These are phyloP conservation scores for Hanseniaspora mollemarum DNA, from an alignment of 805 yeast species.

Conservation along the genomic window DNA sequence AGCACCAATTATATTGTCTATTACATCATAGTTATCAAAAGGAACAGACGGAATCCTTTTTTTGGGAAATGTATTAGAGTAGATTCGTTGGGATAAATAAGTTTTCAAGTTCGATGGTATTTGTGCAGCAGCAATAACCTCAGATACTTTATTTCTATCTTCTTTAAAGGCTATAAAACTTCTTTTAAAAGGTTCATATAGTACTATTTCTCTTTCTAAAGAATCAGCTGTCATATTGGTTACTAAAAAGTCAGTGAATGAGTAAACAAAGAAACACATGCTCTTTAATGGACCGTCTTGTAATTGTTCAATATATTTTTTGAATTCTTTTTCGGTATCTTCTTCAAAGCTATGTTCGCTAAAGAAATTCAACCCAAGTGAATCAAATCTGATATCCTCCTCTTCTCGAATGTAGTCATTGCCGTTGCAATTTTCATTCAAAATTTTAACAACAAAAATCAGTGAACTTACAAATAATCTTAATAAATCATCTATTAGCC, in stretches of 20 bases:
- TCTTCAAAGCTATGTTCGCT: slow-evolving; percentile 18
- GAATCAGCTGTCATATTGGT: background rate
- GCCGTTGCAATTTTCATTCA: slow-evolving; percentile 36
- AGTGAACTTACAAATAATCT: slow-evolving; percentile 43
- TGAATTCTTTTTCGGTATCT: slow-evolving; percentile 17
- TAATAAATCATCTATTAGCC: slow-evolving; percentile 41
- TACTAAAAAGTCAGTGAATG: background rate
- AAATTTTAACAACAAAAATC: slow-evolving; percentile 42
- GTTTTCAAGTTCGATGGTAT: background rate
- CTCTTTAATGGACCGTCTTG: background rate
- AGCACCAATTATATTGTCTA: background rate
- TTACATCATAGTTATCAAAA: background rate
- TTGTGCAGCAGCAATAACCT: background rate
- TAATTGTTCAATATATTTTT: background rate
- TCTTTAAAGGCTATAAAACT: background rate
- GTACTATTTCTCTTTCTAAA: background rate
- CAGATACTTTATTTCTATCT: no score
- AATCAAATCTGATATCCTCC: slow-evolving; percentile 43
- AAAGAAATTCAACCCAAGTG: slow-evolving; percentile 16
- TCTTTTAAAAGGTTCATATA: background rate
- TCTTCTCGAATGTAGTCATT: slow-evolving; percentile 59
- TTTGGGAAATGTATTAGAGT: slow-evolving; percentile 2
- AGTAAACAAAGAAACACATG: background rate
- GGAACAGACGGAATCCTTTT: background rate
- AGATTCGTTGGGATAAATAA: background rate